Evolutionary conservation across 2,329 filamentous ascomycete genomes (phyloP).

Genomic region (Hymenoscyphus infarciens): DNA sequence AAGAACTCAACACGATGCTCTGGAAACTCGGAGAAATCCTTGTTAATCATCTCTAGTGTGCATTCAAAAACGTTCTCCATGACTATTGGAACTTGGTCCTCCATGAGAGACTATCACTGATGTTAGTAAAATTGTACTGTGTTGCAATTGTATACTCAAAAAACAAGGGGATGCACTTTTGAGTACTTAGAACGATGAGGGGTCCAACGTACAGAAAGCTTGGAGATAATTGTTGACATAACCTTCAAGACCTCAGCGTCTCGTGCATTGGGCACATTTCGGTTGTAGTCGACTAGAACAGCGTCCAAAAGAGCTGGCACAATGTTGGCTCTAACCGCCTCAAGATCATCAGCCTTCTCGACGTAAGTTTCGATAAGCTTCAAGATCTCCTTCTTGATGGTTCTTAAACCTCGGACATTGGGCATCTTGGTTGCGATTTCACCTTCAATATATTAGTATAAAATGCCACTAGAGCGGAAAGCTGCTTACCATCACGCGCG

Average conservation of each 20-base stretch:
- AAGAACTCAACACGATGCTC: slow-evolving; percentile 99
- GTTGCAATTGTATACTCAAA: slow-evolving; percentile 16
- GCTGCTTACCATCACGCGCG: slow-evolving; percentile 66
- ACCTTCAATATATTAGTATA: slow-evolving; percentile 48
- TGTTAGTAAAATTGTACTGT: slow-evolving; percentile 33
- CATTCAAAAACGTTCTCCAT: slow-evolving; percentile 99
- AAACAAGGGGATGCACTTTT: slow-evolving; percentile 36
- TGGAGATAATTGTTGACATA: slow-evolving; percentile 96
- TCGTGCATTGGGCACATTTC: slow-evolving; percentile 90
- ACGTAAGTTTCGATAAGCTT: slow-evolving; percentile 98
- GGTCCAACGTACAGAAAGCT: slow-evolving; percentile 80
- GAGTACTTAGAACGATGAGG: slow-evolving; percentile 45
- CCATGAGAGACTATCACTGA: slow-evolving; percentile 73
- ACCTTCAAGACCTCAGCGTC: slow-evolving; percentile 96
- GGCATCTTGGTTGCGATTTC: slow-evolving; percentile 97
- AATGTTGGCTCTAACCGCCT: slow-evolving; percentile 89
- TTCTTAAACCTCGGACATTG: slow-evolving; percentile 88
- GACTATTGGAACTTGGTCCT: slow-evolving; percentile 93
- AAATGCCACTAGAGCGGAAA: background rate
- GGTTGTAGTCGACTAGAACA: slow-evolving; percentile 92
- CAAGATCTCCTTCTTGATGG: slow-evolving; percentile 98
- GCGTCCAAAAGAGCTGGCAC: slow-evolving; percentile 94
- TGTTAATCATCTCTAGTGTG: slow-evolving; percentile 99
- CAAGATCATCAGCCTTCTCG: slow-evolving; percentile 93
- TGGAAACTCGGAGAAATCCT: slow-evolving; percentile 98